These are phyloP conservation scores for Verticillium alfalfae DNA, from an alignment of 2,329 filamentous ascomycete genomes.

Conservation along the genomic window DNA sequence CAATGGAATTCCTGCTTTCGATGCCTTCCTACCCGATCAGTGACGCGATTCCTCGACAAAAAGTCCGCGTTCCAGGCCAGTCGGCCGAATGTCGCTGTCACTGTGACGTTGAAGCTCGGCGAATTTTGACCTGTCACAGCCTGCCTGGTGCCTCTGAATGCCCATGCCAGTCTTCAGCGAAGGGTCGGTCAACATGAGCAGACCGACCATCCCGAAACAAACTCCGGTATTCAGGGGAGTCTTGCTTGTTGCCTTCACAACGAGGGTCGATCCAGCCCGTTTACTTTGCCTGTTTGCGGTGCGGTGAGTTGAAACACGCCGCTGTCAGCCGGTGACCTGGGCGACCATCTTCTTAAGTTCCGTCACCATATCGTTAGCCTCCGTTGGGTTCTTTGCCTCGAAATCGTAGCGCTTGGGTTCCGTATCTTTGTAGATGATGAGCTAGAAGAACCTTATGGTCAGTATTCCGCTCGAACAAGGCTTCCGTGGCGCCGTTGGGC, in stretches of 20 bases:
- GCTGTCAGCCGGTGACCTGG: conserved; percentile 10
- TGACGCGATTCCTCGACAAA: neutral
- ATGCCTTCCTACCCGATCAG: neutral
- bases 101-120: neutral
- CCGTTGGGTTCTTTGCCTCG: conserved; percentile 65
- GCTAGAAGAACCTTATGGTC: conserved; percentile 25
- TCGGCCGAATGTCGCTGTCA: neutral
- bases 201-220: neutral
- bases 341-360: conserved; percentile 70
- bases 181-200: neutral
- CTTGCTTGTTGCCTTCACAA: neutral
- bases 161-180: neutral
- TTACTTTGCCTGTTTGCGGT: neutral
- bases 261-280: neutral
- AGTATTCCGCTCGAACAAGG: neutral
- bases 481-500: neutral
- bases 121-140: neutral
- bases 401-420: conserved; percentile 83
- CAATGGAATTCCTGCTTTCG: neutral
- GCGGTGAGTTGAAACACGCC: neutral
- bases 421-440: conserved; percentile 67
- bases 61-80: neutral
- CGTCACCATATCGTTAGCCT: conserved; percentile 72
- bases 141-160: neutral
- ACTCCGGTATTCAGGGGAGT: neutral